A percentile compares a stretch with the other conserved stretches of the same genome.
phyloP scores from a whole-genome alignment of 805 yeast species.

The Blastobotrys mokoenaii region DNA sequence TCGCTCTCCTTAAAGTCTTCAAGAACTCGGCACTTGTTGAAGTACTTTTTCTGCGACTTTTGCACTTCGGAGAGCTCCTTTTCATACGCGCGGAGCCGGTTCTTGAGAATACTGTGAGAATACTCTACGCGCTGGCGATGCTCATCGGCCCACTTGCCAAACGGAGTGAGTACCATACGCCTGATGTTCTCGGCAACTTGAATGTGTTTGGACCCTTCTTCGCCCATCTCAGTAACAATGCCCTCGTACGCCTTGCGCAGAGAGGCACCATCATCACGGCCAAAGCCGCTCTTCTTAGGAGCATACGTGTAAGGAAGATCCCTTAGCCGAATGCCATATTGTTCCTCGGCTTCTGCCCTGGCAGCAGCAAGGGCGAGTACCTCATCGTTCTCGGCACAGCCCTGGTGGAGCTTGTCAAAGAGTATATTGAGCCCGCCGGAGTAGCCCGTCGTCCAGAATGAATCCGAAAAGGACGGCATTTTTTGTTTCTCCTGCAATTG shows the following conservation, averaged over 20 bases:
- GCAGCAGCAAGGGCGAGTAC: constrained; percentile 55
- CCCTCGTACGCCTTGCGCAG: constrained; percentile 56
- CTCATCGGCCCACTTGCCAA: constrained; percentile 64
- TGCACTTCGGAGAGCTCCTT: constrained; percentile 42
- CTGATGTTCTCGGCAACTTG: constrained; percentile 56
- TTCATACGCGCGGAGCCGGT: constrained; percentile 46
- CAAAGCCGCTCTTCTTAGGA: constrained; percentile 35
- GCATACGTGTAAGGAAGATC: constrained; percentile 32
- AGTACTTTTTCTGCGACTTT: constrained; percentile 55
- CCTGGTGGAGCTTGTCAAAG: constrained; percentile 35
- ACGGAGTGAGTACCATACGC: constrained; percentile 57
- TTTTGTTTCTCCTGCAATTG: no score
- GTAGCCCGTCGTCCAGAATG: constrained; percentile 70
- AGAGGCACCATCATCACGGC: constrained; percentile 55
- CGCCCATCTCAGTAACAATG: constrained; percentile 43
- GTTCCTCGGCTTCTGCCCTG: constrained; percentile 63
- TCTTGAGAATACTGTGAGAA: constrained; percentile 45
- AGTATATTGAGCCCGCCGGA: constrained; percentile 31
- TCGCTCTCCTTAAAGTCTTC: constrained; percentile 53
- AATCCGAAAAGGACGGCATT: constrained; percentile 57
- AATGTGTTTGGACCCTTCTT: constrained; percentile 51
- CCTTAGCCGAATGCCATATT: constrained; percentile 51
- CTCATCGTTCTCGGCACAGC: constrained; percentile 63
- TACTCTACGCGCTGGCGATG: constrained; percentile 60
- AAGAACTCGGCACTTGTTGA: constrained; percentile 64